Base-by-base conservation (phyloP, 805 yeast genomes). In the Zygoascus tannicola region DNA sequence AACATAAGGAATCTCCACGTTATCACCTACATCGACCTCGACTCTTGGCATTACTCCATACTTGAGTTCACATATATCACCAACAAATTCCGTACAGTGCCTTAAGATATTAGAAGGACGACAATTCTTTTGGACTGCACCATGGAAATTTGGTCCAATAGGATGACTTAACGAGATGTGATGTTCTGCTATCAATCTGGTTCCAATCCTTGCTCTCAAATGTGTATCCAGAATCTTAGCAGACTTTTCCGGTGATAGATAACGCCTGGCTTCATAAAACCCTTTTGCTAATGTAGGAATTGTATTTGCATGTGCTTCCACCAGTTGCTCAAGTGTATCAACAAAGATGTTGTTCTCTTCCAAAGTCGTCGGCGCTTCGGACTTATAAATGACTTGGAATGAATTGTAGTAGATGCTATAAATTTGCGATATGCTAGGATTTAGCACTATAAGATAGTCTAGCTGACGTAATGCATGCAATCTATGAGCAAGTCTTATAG, bases 161-260 rank as follows among this genome's bases (percentile, higher is more conserved):
- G 66, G 74, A 4, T 66, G 59, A 3, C 87, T 69, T 30, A 86
- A 64, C 43, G 75, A 74, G 19, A 85, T 71, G 63, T 84, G 95
- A 60, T 92, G 96, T 49, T 84, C 88, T 0, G 94, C 87, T 43
- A 87, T 69, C 40, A 88, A 67, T 45, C 95, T 77, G 79, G 92
- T 85, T 51, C 88, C 74, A 35, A 90, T 88, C 49, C 97, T 71
- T 52, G 88, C 95, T 44, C 74, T 70, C 53, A 90, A 69, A 64
- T 90, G 97, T 8, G 69, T 64, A 56, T 85, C 85, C 50, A 90
- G 66, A 52, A 88, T 84, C 2, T 59, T 55, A 43, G 80, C 76
- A 35, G 83, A 75, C 22, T 74, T 67, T 5, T 67, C 69, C 23
- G 68, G 61, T 2, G 74, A 59, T 50, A 67, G 50, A 38, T 60